These are phyloP conservation scores for Bimuria novae-zelandiae DNA, from an alignment of 2,329 filamentous ascomycete genomes.

Conservation along the genomic window DNA sequence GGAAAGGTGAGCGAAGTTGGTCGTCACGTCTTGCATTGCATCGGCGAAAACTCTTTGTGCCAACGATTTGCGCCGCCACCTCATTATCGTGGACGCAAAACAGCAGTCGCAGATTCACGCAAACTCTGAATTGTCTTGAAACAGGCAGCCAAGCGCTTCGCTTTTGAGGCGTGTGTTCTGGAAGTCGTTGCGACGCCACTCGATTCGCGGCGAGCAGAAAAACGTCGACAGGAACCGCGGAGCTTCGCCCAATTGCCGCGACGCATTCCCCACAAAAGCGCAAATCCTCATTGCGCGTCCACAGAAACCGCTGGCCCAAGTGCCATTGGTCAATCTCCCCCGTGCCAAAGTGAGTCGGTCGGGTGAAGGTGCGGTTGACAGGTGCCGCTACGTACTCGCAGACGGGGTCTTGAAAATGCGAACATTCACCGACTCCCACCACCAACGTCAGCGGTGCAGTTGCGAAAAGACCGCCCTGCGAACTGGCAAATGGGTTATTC, in stretches of 20 bases:
- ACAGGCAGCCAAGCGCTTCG: neutral
- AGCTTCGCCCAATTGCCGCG: constrained; percentile 16
- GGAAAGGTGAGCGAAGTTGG: too few relatives aligned
- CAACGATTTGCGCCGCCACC: too few relatives aligned
- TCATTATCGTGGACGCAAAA: too few relatives aligned
- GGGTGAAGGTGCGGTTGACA: neutral
- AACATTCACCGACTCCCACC: neutral
- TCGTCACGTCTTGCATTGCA: too few relatives aligned
- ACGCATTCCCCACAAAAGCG: constrained; percentile 25
- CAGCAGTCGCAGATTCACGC: too few relatives aligned
- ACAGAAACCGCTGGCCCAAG: constrained; percentile 13
- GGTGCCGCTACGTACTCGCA: neutral
- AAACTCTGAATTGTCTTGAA: neutral
- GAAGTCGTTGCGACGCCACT: constrained; percentile 8
- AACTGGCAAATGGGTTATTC: constrained; percentile 21
- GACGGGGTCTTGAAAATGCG: neutral
- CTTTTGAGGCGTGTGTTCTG: neutral
- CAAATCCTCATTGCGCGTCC: constrained; percentile 39
- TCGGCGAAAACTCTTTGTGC: too few relatives aligned
- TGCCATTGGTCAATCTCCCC: constrained; percentile 2
- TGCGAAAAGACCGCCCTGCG: neutral
- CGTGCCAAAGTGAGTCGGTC: constrained; percentile 1
- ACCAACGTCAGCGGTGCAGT: neutral
- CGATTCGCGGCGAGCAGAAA: constrained; percentile 8
- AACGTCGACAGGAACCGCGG: too few relatives aligned